Evolutionary conservation across 805 yeast genomes (phyloP), one percentile per base, ranked within the genome.

Genomic region (Kregervanrija fluxuum): DNA sequence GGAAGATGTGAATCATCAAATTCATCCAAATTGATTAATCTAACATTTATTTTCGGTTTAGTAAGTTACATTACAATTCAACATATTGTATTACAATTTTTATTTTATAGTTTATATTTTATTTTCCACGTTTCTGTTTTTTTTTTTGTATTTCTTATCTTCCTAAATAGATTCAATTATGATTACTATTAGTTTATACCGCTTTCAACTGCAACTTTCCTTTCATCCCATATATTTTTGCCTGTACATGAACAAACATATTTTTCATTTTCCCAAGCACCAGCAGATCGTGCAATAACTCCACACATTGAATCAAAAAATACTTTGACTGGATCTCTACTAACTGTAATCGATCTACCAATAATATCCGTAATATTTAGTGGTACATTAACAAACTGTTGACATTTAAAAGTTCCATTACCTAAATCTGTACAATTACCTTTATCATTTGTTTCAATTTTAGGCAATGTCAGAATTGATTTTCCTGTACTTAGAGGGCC

Each of bases 241-340:
- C 99, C 99, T 12, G 91, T 81, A 64, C 98, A 93, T 32, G 91
- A 82, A 65, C 99, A 91, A 2, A 91, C 95, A 48, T 80, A 80
- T 65, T 91, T 91, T 54, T 84, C 86, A 65, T 93, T 93, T 60
- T 91, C 95, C 97, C 98, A 93, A 22, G 80, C 85, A 12, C 99
- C 99, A 1, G 99, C 98, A 55, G 95, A 84, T 57, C 98, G 75
- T 1, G 98, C 98, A 59, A 93, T 79, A 17, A 91, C 95, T 30
- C 99, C 98, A 41, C 81, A 82, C 9, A 85, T 65, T 2, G 76
- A 69, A 37, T 70, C 70, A 5, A 64, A 45, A 12, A 70, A 59
- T 13, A 73, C 69, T 36, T 67, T 59, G 34, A 66, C 71, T 30
- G 64, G 54, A 22, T 62, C 52, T 9, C 54, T 55, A 5, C 79